Conservation (phyloP, 1,284 basidiomycete species). For the Grifola frondosa region DNA sequence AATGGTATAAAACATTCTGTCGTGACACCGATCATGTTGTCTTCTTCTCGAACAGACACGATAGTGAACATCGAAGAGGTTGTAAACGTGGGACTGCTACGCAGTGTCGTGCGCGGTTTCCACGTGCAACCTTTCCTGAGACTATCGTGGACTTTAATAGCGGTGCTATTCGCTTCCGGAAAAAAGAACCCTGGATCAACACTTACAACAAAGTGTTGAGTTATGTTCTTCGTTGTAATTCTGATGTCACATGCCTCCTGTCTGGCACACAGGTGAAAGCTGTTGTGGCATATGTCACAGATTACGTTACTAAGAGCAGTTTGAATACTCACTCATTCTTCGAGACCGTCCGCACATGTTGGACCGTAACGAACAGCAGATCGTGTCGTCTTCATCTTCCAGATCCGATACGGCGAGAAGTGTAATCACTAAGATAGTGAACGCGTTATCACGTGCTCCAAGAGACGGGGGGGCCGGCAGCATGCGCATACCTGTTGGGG, state of each 20-base stretch:
- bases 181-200: slow-evolving; percentile 12
- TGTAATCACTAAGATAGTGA: slow-evolving; percentile 8
- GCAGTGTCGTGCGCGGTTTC: slow-evolving; percentile 4
- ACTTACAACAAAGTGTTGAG: neutral
- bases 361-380: slow-evolving; percentile 18
- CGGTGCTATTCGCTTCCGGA: slow-evolving; percentile 6
- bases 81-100: neutral
- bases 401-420: neutral
- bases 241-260: slow-evolving; percentile 11
- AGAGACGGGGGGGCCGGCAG: slow-evolving; percentile 13
- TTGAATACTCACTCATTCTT: slow-evolving; percentile 8
- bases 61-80: neutral
- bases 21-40: neutral
- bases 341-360: neutral
- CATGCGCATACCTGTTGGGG: slow-evolving; percentile 6
- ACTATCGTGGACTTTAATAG: slow-evolving; percentile 1
- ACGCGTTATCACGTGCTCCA: slow-evolving; percentile 4
- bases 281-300: slow-evolving; percentile 11
- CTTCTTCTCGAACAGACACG: slow-evolving; percentile 4
- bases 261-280: slow-evolving; percentile 10
- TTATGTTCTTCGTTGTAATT: slow-evolving; percentile 33
- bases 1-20: neutral
- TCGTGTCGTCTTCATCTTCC: slow-evolving; percentile 5
- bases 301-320: slow-evolving; percentile 10
- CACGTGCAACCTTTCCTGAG: neutral